phyloP scores from a whole-genome alignment of 257 asterid species.

The Salvia splendens region DNA sequence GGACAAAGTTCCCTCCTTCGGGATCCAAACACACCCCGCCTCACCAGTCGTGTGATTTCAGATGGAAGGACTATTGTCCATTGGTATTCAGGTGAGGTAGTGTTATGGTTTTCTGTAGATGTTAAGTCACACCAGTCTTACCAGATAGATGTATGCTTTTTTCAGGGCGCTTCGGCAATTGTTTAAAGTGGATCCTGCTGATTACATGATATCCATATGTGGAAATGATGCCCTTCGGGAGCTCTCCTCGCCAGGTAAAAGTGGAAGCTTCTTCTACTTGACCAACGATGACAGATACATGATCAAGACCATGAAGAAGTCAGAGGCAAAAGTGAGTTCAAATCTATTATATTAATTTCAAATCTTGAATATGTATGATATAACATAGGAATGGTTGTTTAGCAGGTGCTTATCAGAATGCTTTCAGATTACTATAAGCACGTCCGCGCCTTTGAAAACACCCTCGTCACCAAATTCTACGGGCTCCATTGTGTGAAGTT shows the following conservation, averaged over 20 bases:
- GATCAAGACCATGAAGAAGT: slow-evolving; percentile 92
- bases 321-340: slow-evolving; percentile 88
- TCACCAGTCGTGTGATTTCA: slow-evolving; percentile 82
- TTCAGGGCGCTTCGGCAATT: slow-evolving; percentile 81
- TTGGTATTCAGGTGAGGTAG: slow-evolving; percentile 80
- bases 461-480: slow-evolving; percentile 79
- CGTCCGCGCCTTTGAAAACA: slow-evolving; percentile 74
- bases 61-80: slow-evolving; percentile 98
- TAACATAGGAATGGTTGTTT: slow-evolving; percentile 14
- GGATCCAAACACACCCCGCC: slow-evolving; percentile 97
- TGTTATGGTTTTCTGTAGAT: neutral
- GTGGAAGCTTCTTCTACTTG: slow-evolving; percentile 97
- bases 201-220: slow-evolving; percentile 94
- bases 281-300: slow-evolving; percentile 90
- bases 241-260: slow-evolving; percentile 97
- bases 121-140: neutral
- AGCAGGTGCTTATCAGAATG: slow-evolving; percentile 89
- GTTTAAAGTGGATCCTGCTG: slow-evolving; percentile 95
- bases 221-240: slow-evolving; percentile 96
- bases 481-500: slow-evolving; percentile 94
- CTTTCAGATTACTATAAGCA: slow-evolving; percentile 91
- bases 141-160: slow-evolving; percentile 10
- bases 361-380: too few species aligned
- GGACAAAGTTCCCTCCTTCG: slow-evolving; percentile 87
- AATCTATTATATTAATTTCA: too few species aligned